These are phyloP conservation scores for Epipyxis sp. DNA, from an alignment of 108 stramenopile species.

Conservation along the genomic window DNA sequence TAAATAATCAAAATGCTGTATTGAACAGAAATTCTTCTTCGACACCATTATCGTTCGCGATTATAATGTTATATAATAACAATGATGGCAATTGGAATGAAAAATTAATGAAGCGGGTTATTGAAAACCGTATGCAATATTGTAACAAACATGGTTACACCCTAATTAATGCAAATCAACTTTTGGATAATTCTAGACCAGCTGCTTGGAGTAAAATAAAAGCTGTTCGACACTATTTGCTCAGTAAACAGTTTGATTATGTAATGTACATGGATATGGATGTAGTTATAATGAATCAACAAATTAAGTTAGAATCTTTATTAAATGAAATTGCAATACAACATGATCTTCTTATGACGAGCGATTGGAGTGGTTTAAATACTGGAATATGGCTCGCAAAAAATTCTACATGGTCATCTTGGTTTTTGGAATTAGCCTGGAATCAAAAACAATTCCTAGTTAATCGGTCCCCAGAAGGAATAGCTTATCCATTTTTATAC, in stretches of 20 bases:
- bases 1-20: not conserved
- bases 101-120: constrained; percentile 3
- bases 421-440: constrained; percentile 42
- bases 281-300: constrained; percentile 48
- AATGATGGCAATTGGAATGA: not conserved
- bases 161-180: constrained; percentile 28
- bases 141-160: constrained; percentile 42
- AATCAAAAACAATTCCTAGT: constrained; percentile 36
- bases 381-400: constrained; percentile 45
- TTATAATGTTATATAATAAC: constrained; percentile 19
- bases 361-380: constrained; percentile 51
- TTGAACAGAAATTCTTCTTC: not conserved
- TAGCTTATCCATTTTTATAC: constrained; percentile 35
- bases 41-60: not conserved
- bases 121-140: constrained; percentile 41
- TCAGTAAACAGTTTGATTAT: constrained; percentile 36
- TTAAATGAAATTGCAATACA: constrained; percentile 34
- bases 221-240: constrained; percentile 36
- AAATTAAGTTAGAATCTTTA: constrained; percentile 37
- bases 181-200: constrained; percentile 33
- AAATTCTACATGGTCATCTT: constrained; percentile 34
- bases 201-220: constrained; percentile 50
- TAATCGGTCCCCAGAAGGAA: constrained; percentile 30
- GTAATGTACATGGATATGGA: constrained; percentile 49
- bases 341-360: constrained; percentile 42